A percentile compares a stretch with the other conserved stretches of the same genome.
Conservation (phyloP, 2,329 filamentous ascomycete genomes). For the Pseudocercospora fuligena region DNA sequence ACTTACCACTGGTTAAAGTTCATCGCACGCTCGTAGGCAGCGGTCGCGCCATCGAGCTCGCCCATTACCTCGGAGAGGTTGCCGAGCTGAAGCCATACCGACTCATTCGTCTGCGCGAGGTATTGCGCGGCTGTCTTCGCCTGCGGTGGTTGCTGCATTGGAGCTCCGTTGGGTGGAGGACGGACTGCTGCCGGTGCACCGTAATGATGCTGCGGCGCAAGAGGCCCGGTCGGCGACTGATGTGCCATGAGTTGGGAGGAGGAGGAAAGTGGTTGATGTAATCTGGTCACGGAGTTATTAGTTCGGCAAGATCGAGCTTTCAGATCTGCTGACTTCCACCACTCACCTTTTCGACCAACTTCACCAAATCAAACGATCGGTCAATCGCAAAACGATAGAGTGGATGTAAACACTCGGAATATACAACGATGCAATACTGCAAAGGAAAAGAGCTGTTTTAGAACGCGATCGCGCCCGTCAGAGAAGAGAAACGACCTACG, state of each 20-base stretch:
- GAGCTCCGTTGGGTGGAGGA: slow-evolving; percentile 58
- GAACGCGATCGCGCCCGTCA: not conserved
- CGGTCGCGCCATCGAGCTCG: slow-evolving; percentile 84
- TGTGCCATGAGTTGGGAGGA: slow-evolving; percentile 53
- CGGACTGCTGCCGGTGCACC: slow-evolving; percentile 67
- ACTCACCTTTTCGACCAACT: not conserved
- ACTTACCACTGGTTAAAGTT: slow-evolving; percentile 74
- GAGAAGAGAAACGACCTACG: not conserved
- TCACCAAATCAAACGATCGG: not conserved
- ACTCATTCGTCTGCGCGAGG: slow-evolving; percentile 79
- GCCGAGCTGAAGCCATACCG: slow-evolving; percentile 89
- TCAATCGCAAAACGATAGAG: not conserved
- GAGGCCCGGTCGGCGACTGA: slow-evolving; percentile 75
- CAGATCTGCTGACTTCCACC: not conserved
- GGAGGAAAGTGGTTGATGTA: not conserved
- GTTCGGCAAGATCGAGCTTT: not conserved
- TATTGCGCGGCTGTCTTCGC: slow-evolving; percentile 72
- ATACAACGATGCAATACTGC: not conserved
- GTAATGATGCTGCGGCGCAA: slow-evolving; percentile 69
- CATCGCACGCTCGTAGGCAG: slow-evolving; percentile 88
- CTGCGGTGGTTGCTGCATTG: slow-evolving; percentile 55
- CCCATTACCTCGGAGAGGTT: slow-evolving; percentile 85
- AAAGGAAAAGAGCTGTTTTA: not conserved
- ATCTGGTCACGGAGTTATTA: not conserved
- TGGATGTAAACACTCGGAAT: not conserved